Conservation (phyloP, 116 monocot species). For the Iris pallida region DNA sequence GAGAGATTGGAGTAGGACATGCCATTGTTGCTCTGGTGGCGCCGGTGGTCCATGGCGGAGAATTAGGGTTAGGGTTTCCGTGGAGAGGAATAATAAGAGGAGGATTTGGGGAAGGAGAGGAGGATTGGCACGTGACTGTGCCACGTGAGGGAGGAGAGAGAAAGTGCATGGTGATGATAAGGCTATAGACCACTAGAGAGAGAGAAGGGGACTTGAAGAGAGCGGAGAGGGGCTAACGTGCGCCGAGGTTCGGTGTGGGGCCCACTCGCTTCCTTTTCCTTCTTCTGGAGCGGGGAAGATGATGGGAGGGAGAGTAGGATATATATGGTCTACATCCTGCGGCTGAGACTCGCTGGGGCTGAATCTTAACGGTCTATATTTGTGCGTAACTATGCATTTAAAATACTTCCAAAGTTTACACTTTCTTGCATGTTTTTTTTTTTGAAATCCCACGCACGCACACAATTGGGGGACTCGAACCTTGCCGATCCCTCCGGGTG, state of each 20-base stretch:
- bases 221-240: neutral
- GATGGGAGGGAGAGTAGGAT: too few relatives aligned
- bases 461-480: too few relatives aligned
- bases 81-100: neutral
- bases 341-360: too few relatives aligned
- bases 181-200: neutral
- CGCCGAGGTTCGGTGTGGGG: neutral
- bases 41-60: slow-evolving; percentile 36
- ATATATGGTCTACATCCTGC: too few relatives aligned
- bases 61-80: slow-evolving; percentile 10
- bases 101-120: neutral
- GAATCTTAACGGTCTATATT: too few relatives aligned
- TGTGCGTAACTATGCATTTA: too few relatives aligned
- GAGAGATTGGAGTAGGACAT: slow-evolving; percentile 73
- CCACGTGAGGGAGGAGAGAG: slow-evolving; percentile 11
- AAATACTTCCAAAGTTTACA: too few relatives aligned
- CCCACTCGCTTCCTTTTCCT: too few relatives aligned
- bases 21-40: slow-evolving; percentile 25
- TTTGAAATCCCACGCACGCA: too few relatives aligned
- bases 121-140: slow-evolving; percentile 2
- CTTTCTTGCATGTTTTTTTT: too few relatives aligned
- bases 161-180: slow-evolving; percentile 11
- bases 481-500: too few relatives aligned
- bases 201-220: slow-evolving; percentile 1
- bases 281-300: too few relatives aligned